Evolutionary conservation across 2,329 filamentous ascomycete genomes (phyloP), one percentile per base, ranked within the genome.

Genomic region (Cadophora gregata): DNA sequence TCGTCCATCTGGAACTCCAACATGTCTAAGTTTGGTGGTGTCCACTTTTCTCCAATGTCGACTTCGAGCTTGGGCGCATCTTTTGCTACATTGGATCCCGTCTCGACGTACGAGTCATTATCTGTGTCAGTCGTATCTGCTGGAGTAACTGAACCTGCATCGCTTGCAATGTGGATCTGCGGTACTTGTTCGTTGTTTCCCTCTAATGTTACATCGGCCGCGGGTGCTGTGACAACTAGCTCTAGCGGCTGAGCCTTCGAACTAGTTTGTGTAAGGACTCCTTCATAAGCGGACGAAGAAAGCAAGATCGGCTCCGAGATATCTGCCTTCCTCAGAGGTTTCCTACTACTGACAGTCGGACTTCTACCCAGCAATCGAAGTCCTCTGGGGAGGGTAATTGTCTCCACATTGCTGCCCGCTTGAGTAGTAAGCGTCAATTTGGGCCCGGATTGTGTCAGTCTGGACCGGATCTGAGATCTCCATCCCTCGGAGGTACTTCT

Each of bases 401-500:
- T 45, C 21, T 59, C 33, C 16, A 45, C 36, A 14, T 16, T 45
- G 21, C 33, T 59, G n/a, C 56, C 56, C 16, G 33, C 36, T 45
- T 59, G 33, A 21, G 33, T 25, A 3, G 56, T 59, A 25, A 59
- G 56, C 27, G 56, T 59, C 16, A 59, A n/a, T 14, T 45, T 59
- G 5, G 56, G 21, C 4, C 56, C 56, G 45, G 53, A 59, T 25
- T 59, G 56, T 19, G 33, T 59, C 21, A 59, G 36, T 59, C 56
- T 45, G 4, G 56, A 42, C 29, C 56, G 45, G 36, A 45, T 59
- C 10, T 59, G 36, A 59, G 33, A 31, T 45, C 10, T 19, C 56
- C 33, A 45, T n/a, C 47, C 27, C 16, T 21, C 50, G 7, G 36
- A 36, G 14, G 29, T 29, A 55, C 27, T 53, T 24, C n/a, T 62